Percentiles rank a stretch among this genome's conserved stretches.
phyloP scores from a whole-genome alignment of 1,284 basidiomycete species.

The Pseudozyma pruni region DNA sequence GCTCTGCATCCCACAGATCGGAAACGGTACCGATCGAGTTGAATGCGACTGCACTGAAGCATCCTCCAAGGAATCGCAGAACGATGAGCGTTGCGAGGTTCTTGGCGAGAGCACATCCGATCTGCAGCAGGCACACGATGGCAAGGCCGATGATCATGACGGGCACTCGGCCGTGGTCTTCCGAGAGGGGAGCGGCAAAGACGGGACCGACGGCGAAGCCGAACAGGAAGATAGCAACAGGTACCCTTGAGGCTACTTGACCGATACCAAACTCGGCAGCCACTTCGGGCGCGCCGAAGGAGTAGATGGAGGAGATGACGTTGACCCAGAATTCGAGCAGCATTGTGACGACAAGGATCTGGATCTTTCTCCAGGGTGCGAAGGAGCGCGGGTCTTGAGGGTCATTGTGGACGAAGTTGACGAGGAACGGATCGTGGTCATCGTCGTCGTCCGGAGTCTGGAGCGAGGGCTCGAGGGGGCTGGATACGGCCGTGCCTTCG shows the following conservation, averaged over 20 bases:
- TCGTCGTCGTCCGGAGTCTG: conserved; percentile 2
- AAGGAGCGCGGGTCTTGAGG: conserved; percentile 38
- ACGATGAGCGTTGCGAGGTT: conserved; percentile 47
- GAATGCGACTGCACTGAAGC: conserved; percentile 54
- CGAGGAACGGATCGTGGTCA: conserved; percentile 25
- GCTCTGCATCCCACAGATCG: conserved; percentile 54
- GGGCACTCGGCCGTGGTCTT: conserved; percentile 53
- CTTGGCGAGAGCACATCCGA: conserved; percentile 48
- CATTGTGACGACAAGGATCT: conserved; percentile 40
- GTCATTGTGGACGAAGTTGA: conserved; percentile 39
- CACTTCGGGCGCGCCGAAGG: conserved; percentile 31
- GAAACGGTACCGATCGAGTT: conserved; percentile 56
- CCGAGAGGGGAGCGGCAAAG: conserved; percentile 48
- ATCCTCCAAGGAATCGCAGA: conserved; percentile 55
- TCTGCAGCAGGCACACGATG: conserved; percentile 39
- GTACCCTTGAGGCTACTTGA: conserved; percentile 21
- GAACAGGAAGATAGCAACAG: conserved; percentile 54
- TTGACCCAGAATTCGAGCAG: conserved; percentile 42
- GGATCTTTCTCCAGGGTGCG: conserved; percentile 30
- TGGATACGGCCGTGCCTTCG: background rate
- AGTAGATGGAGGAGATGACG: conserved; percentile 49
- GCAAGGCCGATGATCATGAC: conserved; percentile 33
- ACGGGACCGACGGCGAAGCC: conserved; percentile 50
- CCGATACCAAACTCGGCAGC: conserved; percentile 41
- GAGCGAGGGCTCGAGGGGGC: conserved; percentile 7